These are phyloP conservation scores for Neckera pumila DNA, from an alignment of 225 moss, liverwort and hornwort species.

Conservation along the genomic window DNA sequence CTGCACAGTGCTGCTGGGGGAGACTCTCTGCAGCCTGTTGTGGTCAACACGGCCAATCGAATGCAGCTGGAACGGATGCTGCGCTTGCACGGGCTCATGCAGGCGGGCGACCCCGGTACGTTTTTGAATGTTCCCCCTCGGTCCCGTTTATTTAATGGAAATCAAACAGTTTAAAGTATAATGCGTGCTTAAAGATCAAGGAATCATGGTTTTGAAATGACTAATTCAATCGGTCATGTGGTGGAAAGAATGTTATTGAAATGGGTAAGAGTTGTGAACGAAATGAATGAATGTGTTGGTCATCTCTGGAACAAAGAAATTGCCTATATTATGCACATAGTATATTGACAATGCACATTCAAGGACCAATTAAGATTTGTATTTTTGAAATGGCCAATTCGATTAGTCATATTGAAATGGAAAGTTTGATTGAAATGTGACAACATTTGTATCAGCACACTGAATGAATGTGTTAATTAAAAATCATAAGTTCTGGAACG, in stretches of 20 bases:
- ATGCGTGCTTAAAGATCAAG: neutral
- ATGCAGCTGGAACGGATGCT: slow-evolving; percentile 1
- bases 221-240: neutral
- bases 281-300: neutral
- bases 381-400: neutral
- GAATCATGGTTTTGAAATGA: neutral
- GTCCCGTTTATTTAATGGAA: neutral
- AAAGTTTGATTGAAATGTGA: neutral
- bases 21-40: neutral
- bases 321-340: neutral
- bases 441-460: neutral
- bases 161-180: neutral
- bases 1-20: neutral
- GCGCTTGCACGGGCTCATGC: neutral
- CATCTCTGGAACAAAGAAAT: neutral
- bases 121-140: neutral
- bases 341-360: neutral
- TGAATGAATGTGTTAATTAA: neutral
- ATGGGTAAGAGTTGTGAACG: neutral
- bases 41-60: neutral
- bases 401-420: neutral
- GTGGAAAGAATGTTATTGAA: neutral
- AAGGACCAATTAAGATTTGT: neutral
- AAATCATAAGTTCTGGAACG: neutral
- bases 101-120: neutral